Conservation (phyloP, 345 rosid species). For the Triadica sebifera region DNA sequence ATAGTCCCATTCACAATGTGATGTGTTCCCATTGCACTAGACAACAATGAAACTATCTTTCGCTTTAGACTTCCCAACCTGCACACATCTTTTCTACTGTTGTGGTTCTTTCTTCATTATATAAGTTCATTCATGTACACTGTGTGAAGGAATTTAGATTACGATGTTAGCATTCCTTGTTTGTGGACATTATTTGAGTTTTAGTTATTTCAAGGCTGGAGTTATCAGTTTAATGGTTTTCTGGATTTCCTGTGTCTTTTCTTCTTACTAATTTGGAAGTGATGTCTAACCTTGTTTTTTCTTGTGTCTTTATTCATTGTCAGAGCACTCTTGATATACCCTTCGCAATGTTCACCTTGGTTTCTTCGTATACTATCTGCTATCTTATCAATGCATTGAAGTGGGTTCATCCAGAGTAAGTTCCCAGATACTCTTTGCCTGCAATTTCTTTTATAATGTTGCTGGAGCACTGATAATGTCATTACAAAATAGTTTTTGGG, state of each 20-base stretch:
- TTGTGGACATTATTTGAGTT: neutral
- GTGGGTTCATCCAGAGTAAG: slow-evolving; percentile 38
- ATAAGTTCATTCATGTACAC: neutral
- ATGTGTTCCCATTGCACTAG: neutral
- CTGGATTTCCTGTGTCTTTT: neutral
- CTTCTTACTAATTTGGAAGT: neutral
- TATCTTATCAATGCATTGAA: slow-evolving; percentile 27
- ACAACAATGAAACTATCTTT: neutral
- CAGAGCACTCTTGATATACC: slow-evolving; percentile 77
- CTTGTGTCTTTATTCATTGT: slow-evolving; percentile 11
- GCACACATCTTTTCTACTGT: neutral
- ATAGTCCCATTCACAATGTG: neutral
- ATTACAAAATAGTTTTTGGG: neutral
- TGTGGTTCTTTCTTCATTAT: too few relatives aligned
- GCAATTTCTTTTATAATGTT: neutral
- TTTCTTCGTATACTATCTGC: slow-evolving; percentile 42
- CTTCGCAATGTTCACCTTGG: slow-evolving; percentile 48
- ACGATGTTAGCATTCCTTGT: neutral
- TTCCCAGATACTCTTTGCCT: slow-evolving; percentile 2
- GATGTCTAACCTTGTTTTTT: slow-evolving; percentile 2
- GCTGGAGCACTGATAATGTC: neutral
- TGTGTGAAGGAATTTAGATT: neutral
- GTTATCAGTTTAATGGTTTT: neutral
- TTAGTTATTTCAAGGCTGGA: neutral
- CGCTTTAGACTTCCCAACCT: neutral